Evolutionary conservation across 306 rosid species (phyloP), one percentile per base, ranked within the genome.

Genomic region (Macrotyloma uniflorum): DNA sequence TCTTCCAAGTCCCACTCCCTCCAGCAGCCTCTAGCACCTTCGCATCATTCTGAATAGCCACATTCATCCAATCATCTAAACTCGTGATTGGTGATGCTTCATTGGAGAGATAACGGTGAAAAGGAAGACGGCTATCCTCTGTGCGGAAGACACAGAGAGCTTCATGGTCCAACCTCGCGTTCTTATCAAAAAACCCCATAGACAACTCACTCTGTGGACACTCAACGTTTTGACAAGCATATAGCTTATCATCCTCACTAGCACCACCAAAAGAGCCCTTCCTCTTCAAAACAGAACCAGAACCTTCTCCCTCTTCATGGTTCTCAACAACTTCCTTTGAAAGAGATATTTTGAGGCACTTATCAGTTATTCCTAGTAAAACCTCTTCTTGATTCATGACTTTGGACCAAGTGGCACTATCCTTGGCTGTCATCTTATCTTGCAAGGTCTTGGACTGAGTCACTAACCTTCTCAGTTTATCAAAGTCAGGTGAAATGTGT

Each of bases 351-450:
- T 33, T 86, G 32, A 80, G 79, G 55, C 79, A 75, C 33, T 67
- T 82, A 1, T 85, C 30, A 1, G 88, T 75, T 2, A 87, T 9
- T 7, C 3, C 14, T 0, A 74, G 4, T 10, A 90, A 81, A 1
- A 71, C 77, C 62, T 90, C 92, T 76, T 90, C 95, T 18, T 87
- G 88, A 53, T 82, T 86, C 50, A 88, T 67, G 0, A 90, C 86
- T 14, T 86, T 90, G 5, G 79, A 76, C 96, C 96, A 90, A 16
- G 90, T 87, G 0, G 87, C 77, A 46, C 71, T 84, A 10, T 90
- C 96, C 47, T 59, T 82, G 0, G 89, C 87, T 0, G 92, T 86
- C 98, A 93, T 88, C 84, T 83, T 93, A 42, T 86, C 90, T 53
- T 89, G 92, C 76, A 93, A 74, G 15, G 78, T 82, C 68, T 83